Evolutionary conservation across 129 eudicot genomes (phyloP).

Genomic region (Artemisia tridentata): DNA sequence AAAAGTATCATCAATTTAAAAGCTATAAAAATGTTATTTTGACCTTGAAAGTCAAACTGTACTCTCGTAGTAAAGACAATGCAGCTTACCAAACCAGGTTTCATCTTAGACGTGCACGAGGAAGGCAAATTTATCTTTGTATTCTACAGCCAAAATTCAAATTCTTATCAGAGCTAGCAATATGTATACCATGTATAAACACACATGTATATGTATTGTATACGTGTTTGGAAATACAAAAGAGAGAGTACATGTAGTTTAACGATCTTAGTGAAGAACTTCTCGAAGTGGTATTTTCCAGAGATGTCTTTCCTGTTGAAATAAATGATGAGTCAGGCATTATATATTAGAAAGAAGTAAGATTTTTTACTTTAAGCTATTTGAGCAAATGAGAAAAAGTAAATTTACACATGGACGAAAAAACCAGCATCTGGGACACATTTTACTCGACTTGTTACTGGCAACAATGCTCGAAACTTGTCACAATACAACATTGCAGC

Average conservation of each 20-base stretch:
- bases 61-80: constrained; percentile 8
- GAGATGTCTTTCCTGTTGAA: constrained; percentile 43
- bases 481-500: constrained; percentile 42
- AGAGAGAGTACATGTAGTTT: constrained; percentile 39
- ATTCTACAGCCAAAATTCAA: constrained; percentile 27
- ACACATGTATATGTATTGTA: neutral
- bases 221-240: neutral
- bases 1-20: neutral
- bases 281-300: constrained; percentile 39
- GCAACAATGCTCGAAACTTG: constrained; percentile 38
- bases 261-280: constrained; percentile 42
- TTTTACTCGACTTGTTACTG: constrained; percentile 30
- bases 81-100: constrained; percentile 42
- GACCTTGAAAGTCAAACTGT: constrained; percentile 24
- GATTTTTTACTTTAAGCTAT: neutral
- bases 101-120: constrained; percentile 47
- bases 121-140: constrained; percentile 43
- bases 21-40: constrained; percentile 15
- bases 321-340: neutral
- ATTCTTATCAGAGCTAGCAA: constrained; percentile 16
- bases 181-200: neutral
- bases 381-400: constrained; percentile 8
- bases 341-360: neutral
- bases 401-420: constrained; percentile 41
- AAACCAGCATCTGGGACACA: constrained; percentile 52